Conservation (phyloP, 495 filamentous ascomycete genomes). For the Aspergillus wentii region DNA sequence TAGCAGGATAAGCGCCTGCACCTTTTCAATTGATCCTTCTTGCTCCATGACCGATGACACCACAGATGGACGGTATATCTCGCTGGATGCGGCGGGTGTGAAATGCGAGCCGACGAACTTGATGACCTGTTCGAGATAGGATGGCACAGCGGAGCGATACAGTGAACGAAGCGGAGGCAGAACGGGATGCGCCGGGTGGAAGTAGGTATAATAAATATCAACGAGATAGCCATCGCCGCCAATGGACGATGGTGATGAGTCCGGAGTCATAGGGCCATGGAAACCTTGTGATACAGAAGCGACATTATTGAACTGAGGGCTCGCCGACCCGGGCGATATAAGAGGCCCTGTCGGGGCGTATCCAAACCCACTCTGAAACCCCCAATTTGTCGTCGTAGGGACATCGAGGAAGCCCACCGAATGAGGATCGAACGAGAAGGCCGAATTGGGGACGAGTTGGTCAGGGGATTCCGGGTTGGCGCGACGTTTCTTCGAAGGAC, state of each 20-base stretch:
- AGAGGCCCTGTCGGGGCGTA: conserved; percentile 24
- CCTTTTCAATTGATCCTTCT: conserved; percentile 34
- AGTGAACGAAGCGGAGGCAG: conserved; percentile 32
- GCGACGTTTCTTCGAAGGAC: conserved; percentile 43
- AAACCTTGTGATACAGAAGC: neutral
- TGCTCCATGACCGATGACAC: conserved; percentile 31
- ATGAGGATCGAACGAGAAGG: conserved; percentile 12
- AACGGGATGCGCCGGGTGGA: conserved; percentile 42
- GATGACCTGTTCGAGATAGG: conserved; percentile 40
- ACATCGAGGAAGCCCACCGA: conserved; percentile 15
- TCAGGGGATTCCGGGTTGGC: conserved; percentile 33
- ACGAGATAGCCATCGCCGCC: conserved; percentile 37
- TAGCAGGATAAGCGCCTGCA: conserved; percentile 74
- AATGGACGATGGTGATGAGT: conserved; percentile 30
- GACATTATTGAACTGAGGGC: conserved; percentile 19
- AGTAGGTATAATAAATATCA: conserved; percentile 43
- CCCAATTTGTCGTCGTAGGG: conserved; percentile 32
- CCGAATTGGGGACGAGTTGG: conserved; percentile 8
- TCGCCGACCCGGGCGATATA: conserved; percentile 18
- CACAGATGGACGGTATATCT: conserved; percentile 35
- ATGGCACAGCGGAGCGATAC: conserved; percentile 22
- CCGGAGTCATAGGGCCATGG: conserved; percentile 34
- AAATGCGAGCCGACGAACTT: conserved; percentile 45
- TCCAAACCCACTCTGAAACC: conserved; percentile 12
- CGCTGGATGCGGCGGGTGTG: conserved; percentile 33